Base-by-base conservation (phyloP, 1,139 yeast species). In the Geotrichum bryndzae region DNA sequence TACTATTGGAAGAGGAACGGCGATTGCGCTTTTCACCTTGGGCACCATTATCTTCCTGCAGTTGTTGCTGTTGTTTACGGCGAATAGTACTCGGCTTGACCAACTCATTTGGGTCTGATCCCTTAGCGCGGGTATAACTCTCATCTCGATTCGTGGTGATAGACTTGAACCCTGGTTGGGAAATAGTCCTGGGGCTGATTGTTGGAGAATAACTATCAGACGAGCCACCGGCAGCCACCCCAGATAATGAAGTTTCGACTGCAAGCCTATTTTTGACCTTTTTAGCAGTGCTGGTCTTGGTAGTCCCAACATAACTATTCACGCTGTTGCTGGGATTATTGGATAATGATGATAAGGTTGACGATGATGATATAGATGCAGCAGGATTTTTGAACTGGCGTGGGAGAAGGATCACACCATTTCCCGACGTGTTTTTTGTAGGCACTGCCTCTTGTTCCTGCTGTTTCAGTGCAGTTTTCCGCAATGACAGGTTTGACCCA, bases 391-490 rank as follows among this genome's bases (percentile, higher is more conserved):
- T 58, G 53, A 54, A 58, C 25, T 58, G 58, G 22, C 48, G 50
- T 3, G 61, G 61, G n/a, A 58, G 56, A 11, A 58, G n/a, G 29
- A 58, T 58, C 8, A 58, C 61, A 38, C 61, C 61, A 23, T 58
- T 58, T 5, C 53, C 58, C 7, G 48, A 3, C 22, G 33, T 56
- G 27, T 50, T 48, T 45, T 41, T 27, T 5, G 52, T 11, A n/a
- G 31, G 51, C 48, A 25, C 5, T 27, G 53, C 53, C 48, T 33
- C 54, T 27, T 25, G 51, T n/a, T 27, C 18, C 15, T 22, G 45
- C 23, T 48, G 58, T 27, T 11, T 35, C 53, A 3, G 46, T 18
- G 8, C 59, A 13, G 50, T 6, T 66, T 31, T 82, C 87, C 13
- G 33, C 33, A 25, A 29, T 10, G 72, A n/a, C 74, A 72, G 2